These are phyloP conservation scores for Brettanomyces naardenensis DNA, from an alignment of 805 yeast genomes.

Conservation along the genomic window DNA sequence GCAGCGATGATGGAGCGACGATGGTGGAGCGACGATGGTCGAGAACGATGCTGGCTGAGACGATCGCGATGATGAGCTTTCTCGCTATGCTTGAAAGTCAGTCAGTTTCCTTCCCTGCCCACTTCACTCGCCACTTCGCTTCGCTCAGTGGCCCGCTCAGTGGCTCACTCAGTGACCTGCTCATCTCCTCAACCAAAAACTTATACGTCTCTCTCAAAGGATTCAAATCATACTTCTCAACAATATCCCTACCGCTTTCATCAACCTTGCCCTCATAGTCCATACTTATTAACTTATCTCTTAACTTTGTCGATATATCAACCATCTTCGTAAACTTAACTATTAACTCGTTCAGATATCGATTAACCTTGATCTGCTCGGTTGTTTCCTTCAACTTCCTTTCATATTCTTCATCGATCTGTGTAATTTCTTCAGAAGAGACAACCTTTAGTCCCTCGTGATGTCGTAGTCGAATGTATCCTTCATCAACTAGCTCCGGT, in stretches of 20 bases:
- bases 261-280: constrained; percentile 7
- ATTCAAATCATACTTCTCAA: constrained; percentile 10
- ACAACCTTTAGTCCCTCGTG: constrained; percentile 44
- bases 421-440: constrained; percentile 9
- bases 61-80: too few relatives aligned
- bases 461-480: constrained; percentile 62
- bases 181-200: constrained; percentile 20
- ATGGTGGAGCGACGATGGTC: too few relatives aligned
- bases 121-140: too few relatives aligned
- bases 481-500: constrained; percentile 49
- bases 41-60: too few relatives aligned
- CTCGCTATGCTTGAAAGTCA: too few relatives aligned
- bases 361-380: constrained; percentile 35
- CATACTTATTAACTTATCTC: constrained; percentile 8
- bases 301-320: constrained; percentile 18
- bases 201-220: constrained; percentile 22
- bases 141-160: too few relatives aligned
- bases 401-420: constrained; percentile 17
- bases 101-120: too few relatives aligned
- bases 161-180: too few relatives aligned
- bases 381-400: constrained; percentile 31
- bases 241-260: constrained; percentile 3
- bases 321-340: constrained; percentile 30
- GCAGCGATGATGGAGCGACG: too few relatives aligned
- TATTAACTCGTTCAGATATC: constrained; percentile 31